Percentiles rank a stretch among this genome's conserved stretches.
Evolutionary conservation across 2,329 filamentous ascomycete genomes (phyloP).

Genomic region (Metarhizium rileyi): DNA sequence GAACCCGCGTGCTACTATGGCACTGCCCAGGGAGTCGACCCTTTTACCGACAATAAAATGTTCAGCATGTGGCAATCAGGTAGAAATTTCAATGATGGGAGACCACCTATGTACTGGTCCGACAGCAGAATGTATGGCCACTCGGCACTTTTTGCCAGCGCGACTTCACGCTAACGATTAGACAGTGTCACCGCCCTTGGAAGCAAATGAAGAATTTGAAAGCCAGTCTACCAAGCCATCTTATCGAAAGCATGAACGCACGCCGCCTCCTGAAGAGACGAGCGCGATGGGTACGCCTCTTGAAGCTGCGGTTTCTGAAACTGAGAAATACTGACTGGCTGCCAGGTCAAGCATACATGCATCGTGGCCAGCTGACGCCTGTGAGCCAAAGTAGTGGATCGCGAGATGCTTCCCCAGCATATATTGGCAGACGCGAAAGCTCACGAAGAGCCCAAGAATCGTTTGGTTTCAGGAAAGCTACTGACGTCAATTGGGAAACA

Average conservation of each 20-base stretch:
- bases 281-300: slow-evolving; percentile 39
- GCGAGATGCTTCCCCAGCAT: slow-evolving; percentile 53
- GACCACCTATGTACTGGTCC: slow-evolving; percentile 62
- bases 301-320: no score
- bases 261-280: slow-evolving; percentile 41
- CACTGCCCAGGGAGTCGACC: slow-evolving; percentile 49
- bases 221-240: slow-evolving; percentile 15
- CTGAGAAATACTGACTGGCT: neutral
- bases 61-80: slow-evolving; percentile 65
- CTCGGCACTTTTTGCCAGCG: neutral
- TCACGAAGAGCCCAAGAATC: slow-evolving; percentile 34
- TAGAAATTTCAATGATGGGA: slow-evolving; percentile 78
- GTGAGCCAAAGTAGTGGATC: slow-evolving; percentile 51
- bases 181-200: slow-evolving; percentile 29
- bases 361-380: slow-evolving; percentile 51
- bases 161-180: neutral
- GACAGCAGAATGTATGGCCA: slow-evolving; percentile 36
- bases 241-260: slow-evolving; percentile 27
- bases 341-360: slow-evolving; percentile 28
- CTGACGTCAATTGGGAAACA: neutral
- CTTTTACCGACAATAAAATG: slow-evolving; percentile 82
- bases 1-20: slow-evolving; percentile 24
- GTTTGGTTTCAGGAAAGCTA: slow-evolving; percentile 24
- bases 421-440: slow-evolving; percentile 36
- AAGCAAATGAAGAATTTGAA: slow-evolving; percentile 19